These are phyloP conservation scores for Clohesyomyces aquaticus DNA, from an alignment of 495 filamentous ascomycete genomes.

Conservation along the genomic window DNA sequence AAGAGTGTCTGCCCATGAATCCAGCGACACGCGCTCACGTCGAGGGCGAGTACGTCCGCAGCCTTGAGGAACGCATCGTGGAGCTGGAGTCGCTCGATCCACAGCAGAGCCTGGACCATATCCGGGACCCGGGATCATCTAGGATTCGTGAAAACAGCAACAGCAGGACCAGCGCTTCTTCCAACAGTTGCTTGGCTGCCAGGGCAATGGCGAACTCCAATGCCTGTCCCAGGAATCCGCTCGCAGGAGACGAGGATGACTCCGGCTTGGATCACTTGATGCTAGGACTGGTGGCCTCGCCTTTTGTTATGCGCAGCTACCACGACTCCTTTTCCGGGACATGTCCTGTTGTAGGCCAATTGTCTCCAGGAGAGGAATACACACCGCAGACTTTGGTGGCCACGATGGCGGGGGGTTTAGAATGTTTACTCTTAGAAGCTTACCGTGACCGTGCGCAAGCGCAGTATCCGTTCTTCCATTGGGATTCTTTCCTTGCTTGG, in stretches of 20 bases:
- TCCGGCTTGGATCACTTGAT: constrained; percentile 15
- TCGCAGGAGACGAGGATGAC: constrained; percentile 9
- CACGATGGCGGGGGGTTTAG: background rate
- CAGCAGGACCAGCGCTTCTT: background rate
- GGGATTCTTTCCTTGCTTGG: constrained; percentile 19
- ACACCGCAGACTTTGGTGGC: background rate
- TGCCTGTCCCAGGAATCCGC: background rate
- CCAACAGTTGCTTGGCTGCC: background rate
- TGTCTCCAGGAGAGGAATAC: background rate
- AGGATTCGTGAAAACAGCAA: too few relatives aligned
- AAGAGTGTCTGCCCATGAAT: constrained; percentile 8
- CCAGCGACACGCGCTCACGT: constrained; percentile 8
- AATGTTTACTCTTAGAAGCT: constrained; percentile 7
- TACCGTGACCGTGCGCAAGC: constrained; percentile 19
- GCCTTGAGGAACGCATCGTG: constrained; percentile 14
- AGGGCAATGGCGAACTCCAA: background rate
- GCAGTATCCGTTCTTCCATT: constrained; percentile 19
- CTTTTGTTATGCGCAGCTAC: background rate
- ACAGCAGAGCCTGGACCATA: constrained; percentile 20
- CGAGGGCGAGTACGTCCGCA: constrained; percentile 14
- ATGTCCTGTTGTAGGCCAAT: background rate
- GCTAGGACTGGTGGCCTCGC: constrained; percentile 14
- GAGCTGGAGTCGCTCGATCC: constrained; percentile 21
- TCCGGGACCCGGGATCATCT: background rate
- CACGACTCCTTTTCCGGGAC: background rate